Conservation (phyloP, 805 yeast species). For the Starmera amethionina region DNA sequence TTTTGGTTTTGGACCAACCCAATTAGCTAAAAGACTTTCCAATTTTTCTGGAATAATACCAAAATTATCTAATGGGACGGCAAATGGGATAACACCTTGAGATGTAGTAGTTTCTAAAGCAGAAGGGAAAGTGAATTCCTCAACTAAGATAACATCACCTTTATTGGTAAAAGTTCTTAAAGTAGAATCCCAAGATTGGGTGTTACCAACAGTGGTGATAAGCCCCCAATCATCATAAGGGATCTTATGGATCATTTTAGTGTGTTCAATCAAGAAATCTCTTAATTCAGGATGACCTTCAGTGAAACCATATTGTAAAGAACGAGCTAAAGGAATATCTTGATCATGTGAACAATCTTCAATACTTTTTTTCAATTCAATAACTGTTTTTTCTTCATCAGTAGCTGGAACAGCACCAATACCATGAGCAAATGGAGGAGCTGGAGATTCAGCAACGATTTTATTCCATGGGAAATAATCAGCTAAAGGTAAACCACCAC, state of each 20-base stretch:
- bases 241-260: constrained; percentile 35
- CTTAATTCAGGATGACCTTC: constrained; percentile 70
- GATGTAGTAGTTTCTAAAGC: constrained; percentile 78
- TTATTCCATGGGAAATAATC: constrained; percentile 90
- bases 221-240: constrained; percentile 64
- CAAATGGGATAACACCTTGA: constrained; percentile 55
- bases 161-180: constrained; percentile 68
- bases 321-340: constrained; percentile 67
- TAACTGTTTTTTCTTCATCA: constrained; percentile 24
- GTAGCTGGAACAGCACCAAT: constrained; percentile 50
- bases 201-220: constrained; percentile 70
- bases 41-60: constrained; percentile 73
- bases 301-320: constrained; percentile 89
- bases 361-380: constrained; percentile 32
- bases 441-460: constrained; percentile 59
- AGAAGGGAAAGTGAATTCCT: constrained; percentile 75
- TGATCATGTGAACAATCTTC: constrained; percentile 31
- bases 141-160: constrained; percentile 79
- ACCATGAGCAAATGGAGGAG: constrained; percentile 73
- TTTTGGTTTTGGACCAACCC: constrained; percentile 76
- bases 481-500: constrained; percentile 91
- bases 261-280: constrained; percentile 68
- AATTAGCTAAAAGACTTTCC: constrained; percentile 48
- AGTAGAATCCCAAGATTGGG: constrained; percentile 81
- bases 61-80: constrained; percentile 66